Conservation (phyloP, 257 asterid genomes). For the Echium plantagineum region DNA sequence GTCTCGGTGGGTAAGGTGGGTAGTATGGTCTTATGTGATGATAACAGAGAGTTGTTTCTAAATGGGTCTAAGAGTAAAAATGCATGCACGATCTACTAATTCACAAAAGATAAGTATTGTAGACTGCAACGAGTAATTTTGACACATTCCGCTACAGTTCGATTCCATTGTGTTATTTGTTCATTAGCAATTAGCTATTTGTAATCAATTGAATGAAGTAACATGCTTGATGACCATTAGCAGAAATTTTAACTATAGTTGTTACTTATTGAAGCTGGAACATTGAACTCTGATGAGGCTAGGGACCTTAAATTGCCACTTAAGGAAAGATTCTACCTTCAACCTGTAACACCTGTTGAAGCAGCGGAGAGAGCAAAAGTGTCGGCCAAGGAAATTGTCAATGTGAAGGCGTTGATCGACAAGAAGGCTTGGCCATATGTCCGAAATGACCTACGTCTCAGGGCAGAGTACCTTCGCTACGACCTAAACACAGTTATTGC, state of each 20-base stretch:
- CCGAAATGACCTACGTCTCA: conserved; percentile 66
- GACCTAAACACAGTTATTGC: conserved; percentile 83
- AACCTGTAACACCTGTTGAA: conserved; percentile 59
- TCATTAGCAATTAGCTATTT: too few relatives aligned
- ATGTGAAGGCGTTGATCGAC: conserved; percentile 48
- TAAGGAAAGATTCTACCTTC: conserved; percentile 64
- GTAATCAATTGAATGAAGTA: too few relatives aligned
- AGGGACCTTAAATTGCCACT: conserved; percentile 59
- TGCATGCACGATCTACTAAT: too few relatives aligned
- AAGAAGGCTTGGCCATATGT: conserved; percentile 97
- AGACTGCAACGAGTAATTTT: too few relatives aligned
- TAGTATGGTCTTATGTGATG: too few relatives aligned
- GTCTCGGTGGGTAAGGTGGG: too few relatives aligned
- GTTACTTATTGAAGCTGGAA: conserved; percentile 50
- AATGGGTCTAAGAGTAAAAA: too few relatives aligned
- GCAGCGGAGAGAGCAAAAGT: conserved; percentile 78
- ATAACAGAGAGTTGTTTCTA: too few relatives aligned
- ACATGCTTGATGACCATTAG: not conserved
- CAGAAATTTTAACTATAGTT: not conserved
- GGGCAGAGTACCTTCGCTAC: conserved; percentile 63
- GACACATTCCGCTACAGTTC: too few relatives aligned
- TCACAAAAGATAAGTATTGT: too few relatives aligned
- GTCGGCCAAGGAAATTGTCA: conserved; percentile 68
- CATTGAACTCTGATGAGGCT: conserved; percentile 75
- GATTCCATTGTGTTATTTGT: too few relatives aligned